Base-by-base conservation (phyloP, 805 yeast species). In the Yueomyces sp. region DNA sequence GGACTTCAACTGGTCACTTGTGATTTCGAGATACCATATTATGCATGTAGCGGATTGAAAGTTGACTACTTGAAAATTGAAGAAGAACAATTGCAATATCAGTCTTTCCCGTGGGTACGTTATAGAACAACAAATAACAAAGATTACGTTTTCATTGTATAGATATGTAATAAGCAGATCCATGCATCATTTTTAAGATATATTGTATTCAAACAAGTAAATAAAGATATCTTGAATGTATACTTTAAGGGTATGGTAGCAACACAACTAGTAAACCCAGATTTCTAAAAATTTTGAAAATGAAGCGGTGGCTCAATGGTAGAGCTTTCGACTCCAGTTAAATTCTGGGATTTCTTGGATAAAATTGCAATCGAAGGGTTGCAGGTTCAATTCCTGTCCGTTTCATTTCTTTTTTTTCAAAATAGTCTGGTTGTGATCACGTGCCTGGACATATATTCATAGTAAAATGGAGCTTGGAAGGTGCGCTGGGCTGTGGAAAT, bases 61-160 rank as follows among this genome's bases (percentile, higher is more conserved):
- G 70, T 83, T 27, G 81, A 75, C 36, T 83, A 77, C 51, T 57
- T 83, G 42, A 76, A 79, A 48, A 80, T 83, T 12, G 74, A 73
- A 28, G 94, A 83, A 52, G 73, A 71, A 4, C 70, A 68, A 42
- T 57, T 81, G 54, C 66, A 72, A 42, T 79, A 79, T 50, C 76
- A 83, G 4, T 73, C 84, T 38, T 82, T 83, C 54, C 88, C 92
- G 0, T 83, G 94, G 94, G 81, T 83, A 1, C 67, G 81, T 43
- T 81, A 82, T 53, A 62, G 70, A 45, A 72, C 73, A 4, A 48
- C 59, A 36, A 73, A 66, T 50, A 68, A 64, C 44, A 63, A 59
- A 9, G 68, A 60, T 36, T 66, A 68, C 44, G 60, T 59, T 30
- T 60, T 55, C 40, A 41, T 51, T 33, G 48, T 53, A 1, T 52